Base-by-base conservation (phyloP, 306 rosid genomes). In the Casuarina cunninghamiana region DNA sequence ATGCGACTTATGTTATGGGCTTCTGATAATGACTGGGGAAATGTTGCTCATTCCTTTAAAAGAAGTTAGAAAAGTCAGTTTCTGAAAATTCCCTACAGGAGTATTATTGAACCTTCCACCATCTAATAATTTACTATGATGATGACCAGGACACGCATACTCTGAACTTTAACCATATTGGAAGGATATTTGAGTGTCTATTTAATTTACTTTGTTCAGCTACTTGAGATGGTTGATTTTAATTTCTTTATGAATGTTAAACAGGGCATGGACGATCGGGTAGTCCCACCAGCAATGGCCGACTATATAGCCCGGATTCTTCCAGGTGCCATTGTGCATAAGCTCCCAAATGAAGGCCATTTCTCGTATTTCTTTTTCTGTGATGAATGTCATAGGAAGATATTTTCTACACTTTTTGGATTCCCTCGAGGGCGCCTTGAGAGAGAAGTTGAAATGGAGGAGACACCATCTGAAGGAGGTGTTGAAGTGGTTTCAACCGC, bases 291-390 rank as follows among this genome's bases (percentile, higher is more conserved):
- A 53, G 86, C 97, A 16, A 85, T 88, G 88, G 70, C 83, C 4
- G 97, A 93, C 79, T 86, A 86, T 45, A 76, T 92, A 70, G 84
- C 75, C 53, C 89, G 97, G 78, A 88, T 85, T 77, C 83, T 95
- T 79, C 97, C 97, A 1, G 97, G 83, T 71, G 90, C 95, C 32
- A 66, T 77, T 17, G 77, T 93, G 79, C 97, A 89, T 69, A 91
- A 82, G 88, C 93, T 95, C 81, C 94, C 91, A 75, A 92, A 86
- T 16, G 98, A 92, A 86, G 98, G 97, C 11, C 98, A 95, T 81
- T 93, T 89, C 74, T 92, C 97, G 45, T 92, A 86, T 87, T 87
- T 89, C 84, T 89, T 83, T 75, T 91, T 92, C 86, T 95, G 98
- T 49, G 90, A 89, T 60, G 93, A 91, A 67, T 95, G 97, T 76